Conservation (phyloP, 2,329 filamentous ascomycete species). For the Ophiostoma tasmaniense region DNA sequence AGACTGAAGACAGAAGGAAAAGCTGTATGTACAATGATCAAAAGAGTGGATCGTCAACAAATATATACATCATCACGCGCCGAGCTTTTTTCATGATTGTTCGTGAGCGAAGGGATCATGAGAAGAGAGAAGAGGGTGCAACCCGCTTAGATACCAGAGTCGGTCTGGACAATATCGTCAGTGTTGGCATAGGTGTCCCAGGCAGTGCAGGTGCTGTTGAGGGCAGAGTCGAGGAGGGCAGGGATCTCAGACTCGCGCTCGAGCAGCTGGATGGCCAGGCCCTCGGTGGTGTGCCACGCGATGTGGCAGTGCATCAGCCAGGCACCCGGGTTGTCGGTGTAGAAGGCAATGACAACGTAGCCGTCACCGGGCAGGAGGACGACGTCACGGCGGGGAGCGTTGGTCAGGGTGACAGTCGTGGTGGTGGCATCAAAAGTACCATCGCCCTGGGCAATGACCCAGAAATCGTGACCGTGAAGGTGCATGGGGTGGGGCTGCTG, state of each 20-base stretch:
- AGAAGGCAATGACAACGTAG: conserved; percentile 37
- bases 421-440: conserved; percentile 18
- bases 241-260: conserved; percentile 24
- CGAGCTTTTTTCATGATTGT: not conserved
- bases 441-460: conserved; percentile 26
- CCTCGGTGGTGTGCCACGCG: conserved; percentile 41
- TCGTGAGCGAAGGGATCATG: not conserved
- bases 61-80: conserved; percentile 5
- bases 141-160: conserved; percentile 13
- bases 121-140: not conserved
- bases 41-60: not conserved
- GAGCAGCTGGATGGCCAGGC: conserved; percentile 43
- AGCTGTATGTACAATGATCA: not conserved
- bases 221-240: conserved; percentile 18
- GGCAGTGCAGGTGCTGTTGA: conserved; percentile 10
- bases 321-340: conserved; percentile 39
- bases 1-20: not conserved
- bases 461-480: conserved; percentile 38
- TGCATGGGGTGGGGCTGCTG: conserved; percentile 32
- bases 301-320: conserved; percentile 50
- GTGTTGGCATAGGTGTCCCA: conserved; percentile 11
- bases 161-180: conserved; percentile 10
- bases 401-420: conserved; percentile 26
- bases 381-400: conserved; percentile 37
- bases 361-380: conserved; percentile 34